phyloP scores from a whole-genome alignment of 345 rosid species.

The Bruguiera sexangula region DNA sequence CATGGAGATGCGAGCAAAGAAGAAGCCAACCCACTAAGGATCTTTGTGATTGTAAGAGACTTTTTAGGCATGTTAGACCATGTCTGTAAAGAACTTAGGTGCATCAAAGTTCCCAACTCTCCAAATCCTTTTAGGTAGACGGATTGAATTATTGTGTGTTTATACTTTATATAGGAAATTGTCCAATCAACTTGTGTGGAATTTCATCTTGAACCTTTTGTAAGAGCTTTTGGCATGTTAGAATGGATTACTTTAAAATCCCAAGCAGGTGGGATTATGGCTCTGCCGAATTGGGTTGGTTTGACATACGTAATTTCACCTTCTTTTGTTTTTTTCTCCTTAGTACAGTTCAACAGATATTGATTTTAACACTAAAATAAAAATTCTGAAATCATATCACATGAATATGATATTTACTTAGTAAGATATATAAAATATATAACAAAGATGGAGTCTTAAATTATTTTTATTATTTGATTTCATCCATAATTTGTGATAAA shows the following conservation, averaged over 20 bases:
- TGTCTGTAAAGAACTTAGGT: slow-evolving; percentile 85
- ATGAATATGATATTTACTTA: too few relatives aligned
- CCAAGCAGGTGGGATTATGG: slow-evolving; percentile 5
- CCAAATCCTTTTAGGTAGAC: slow-evolving; percentile 71
- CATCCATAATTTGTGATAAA: slow-evolving; percentile 2
- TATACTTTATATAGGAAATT: not conserved
- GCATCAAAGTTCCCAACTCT: slow-evolving; percentile 50
- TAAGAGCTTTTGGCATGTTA: slow-evolving; percentile 13
- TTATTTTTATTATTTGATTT: not conserved
- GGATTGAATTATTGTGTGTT: slow-evolving; percentile 9
- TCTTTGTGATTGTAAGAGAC: slow-evolving; percentile 95
- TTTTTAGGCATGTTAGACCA: slow-evolving; percentile 92
- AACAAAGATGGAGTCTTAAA: too few relatives aligned
- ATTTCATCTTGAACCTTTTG: not conserved
- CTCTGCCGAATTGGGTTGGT: not conserved
- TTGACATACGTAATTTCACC: too few relatives aligned
- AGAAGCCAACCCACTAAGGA: slow-evolving; percentile 78
- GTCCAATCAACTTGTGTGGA: slow-evolving; percentile 5
- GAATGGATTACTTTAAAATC: slow-evolving; percentile 5
- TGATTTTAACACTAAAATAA: too few relatives aligned
- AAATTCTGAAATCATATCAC: too few relatives aligned
- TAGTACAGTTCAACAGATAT: too few relatives aligned
- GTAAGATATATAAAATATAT: too few relatives aligned
- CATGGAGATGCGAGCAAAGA: slow-evolving; percentile 88
- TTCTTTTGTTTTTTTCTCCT: too few relatives aligned